phyloP scores from a whole-genome alignment of 495 filamentous ascomycete species.

The Aspergillus egyptiacus region DNA sequence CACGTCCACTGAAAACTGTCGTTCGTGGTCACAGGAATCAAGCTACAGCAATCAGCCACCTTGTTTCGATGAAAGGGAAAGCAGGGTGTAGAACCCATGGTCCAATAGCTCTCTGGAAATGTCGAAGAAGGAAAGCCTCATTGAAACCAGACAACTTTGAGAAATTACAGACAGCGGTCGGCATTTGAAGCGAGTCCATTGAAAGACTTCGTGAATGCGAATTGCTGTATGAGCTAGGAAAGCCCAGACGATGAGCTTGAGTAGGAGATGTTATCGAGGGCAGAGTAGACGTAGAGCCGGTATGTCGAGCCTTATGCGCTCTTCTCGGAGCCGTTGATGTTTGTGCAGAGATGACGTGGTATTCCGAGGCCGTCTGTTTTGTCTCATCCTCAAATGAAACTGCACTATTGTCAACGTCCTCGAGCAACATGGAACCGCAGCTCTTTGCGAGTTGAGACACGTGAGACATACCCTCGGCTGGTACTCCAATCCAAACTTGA shows the following conservation, averaged over 20 bases:
- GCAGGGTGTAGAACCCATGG: conserved; percentile 29
- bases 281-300: conserved; percentile 26
- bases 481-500: conserved; percentile 33
- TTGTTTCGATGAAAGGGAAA: not conserved
- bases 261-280: conserved; percentile 15
- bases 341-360: conserved; percentile 28
- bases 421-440: no score
- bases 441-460: not conserved
- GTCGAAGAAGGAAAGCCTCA: conserved; percentile 37
- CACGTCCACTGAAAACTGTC: conserved; percentile 32
- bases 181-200: conserved; percentile 16
- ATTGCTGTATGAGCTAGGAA: conserved; percentile 6
- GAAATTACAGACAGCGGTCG: conserved; percentile 17
- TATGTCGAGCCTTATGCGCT: conserved; percentile 24
- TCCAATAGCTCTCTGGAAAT: conserved; percentile 35
- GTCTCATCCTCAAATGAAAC: conserved; percentile 42
- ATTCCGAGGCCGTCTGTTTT: conserved; percentile 37
- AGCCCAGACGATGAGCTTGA: conserved; percentile 12
- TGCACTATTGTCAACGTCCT: conserved; percentile 10
- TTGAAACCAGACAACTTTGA: conserved; percentile 30
- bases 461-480: conserved; percentile 26
- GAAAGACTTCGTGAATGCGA: conserved; percentile 18
- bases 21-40: conserved; percentile 34
- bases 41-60: conserved; percentile 20
- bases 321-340: conserved; percentile 19